A percentile compares a stretch with the other conserved stretches of the same genome.
Conservation (phyloP, 148 eudicot species). For the Vaccinium myrtillus region DNA sequence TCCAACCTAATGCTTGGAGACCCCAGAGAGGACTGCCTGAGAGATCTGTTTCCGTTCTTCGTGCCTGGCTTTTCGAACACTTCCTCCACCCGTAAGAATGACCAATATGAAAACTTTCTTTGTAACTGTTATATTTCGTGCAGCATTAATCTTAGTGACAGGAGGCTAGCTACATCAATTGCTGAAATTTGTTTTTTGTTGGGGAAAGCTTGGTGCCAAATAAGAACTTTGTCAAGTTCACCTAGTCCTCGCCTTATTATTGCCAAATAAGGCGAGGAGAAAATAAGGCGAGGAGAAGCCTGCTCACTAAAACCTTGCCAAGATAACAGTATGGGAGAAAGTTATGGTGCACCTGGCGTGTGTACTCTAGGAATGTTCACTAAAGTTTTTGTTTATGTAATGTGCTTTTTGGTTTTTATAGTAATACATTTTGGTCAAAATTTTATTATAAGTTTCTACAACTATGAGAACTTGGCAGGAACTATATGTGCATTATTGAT, state of each 20-base stretch:
- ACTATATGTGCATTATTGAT: too few species aligned
- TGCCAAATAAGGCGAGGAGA: too few species aligned
- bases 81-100: conserved; percentile 78
- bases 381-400: not conserved
- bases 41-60: conserved; percentile 83
- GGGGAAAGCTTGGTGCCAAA: not conserved
- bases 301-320: not conserved
- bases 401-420: not conserved
- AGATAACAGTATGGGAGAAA: not conserved
- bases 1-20: conserved; percentile 87
- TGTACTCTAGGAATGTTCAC: not conserved
- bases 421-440: not conserved
- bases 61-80: conserved; percentile 93
- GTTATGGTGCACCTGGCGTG: not conserved
- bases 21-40: conserved; percentile 94
- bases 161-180: not conserved
- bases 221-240: not conserved
- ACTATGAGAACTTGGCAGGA: not conserved
- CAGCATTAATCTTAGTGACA: not conserved
- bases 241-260: not conserved
- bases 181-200: not conserved
- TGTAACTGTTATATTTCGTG: not conserved
- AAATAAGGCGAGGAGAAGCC: too few species aligned
- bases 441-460: not conserved
- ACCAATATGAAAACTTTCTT: not conserved